Evolutionary conservation across 345 rosid species (phyloP), one percentile per base, ranked within the genome.

Genomic region (Salix arbutifolia): DNA sequence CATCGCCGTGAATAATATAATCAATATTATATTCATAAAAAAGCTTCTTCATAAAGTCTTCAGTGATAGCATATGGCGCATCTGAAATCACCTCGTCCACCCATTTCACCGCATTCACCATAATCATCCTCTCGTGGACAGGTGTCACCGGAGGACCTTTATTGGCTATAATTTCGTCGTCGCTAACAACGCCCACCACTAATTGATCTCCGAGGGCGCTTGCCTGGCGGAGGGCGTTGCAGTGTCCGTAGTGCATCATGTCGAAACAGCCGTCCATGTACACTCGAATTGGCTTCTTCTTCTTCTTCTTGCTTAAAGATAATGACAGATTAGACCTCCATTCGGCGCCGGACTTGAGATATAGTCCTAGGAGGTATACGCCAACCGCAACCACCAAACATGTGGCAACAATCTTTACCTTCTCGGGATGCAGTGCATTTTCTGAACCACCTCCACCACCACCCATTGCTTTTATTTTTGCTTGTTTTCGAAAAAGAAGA

Each of bases 191-290:
- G 6, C 96, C 96, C 16, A 91, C 96, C 40, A 90, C 93, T 82
- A 91, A 71, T 61, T 86, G 84, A 67, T 89, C 96, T 12, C 96
- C 96, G 0, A 91, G 83, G 2, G 92, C 88, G 44, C 88, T 86
- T 1, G 96, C 96, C 85, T 91, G 96, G 3, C 94, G 87, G 26
- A 91, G 91, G 13, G 96, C 96, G 74, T 91, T 90, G 86, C 92
- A 89, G 80, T 91, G 94, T 50, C 96, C 96, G 75, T 91, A 91
- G 78, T 91, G 96, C 96, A 91, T 91, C 90, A 91, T 86, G 77
- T 91, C 96, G 79, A 90, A 91, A 74, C 96, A 90, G 2, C 96
- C 96, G 65, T 91, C 96, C 96, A 91, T 91, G 81, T 91, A 90
- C 2, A 90, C 96, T 28, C 96, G 88, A 5, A 89, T 77, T 6